Base-by-base conservation (phyloP, 2,329 filamentous ascomycete genomes). In the Thelonectria blattea region DNA sequence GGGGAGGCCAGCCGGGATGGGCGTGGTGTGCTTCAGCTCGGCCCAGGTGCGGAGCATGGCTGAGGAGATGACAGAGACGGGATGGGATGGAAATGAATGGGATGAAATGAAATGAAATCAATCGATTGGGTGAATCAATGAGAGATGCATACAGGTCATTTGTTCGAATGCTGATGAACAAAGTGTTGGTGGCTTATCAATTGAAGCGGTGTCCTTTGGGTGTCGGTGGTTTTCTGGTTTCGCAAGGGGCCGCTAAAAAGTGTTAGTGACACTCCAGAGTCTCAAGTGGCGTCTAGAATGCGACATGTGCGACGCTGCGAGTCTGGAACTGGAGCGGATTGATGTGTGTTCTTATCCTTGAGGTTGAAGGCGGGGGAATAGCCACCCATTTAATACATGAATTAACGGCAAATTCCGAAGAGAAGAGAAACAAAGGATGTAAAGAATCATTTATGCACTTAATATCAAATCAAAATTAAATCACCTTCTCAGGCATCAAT, bases 11-110 rank as follows among this genome's bases (percentile, higher is more conserved):
- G 70, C 61, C 0, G 83, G 82, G 56, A 85, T 72, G 53, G 74
- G 65, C 30, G 80, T 79, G 39, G 69, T 68, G 71, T 85, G 81
- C 52, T 71, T 66, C 17, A 85, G 56, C 32, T 72, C 75, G 30
- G 76, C 75, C 6, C 77, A 79, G 39, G 77, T 78, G 62, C 73
- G 80, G 68, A 86, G 75, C 75, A 84, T 71, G 39, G 70, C 72
- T 74, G 27, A 22, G 34, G 10, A 20, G 20, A 18, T 14, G 55
- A 52, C 55, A 58, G 30, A n/a, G 30, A n/a, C 14, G 18, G 27
- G 15, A 14, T 11, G 12, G 5, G 3, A n/a, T n/a, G n/a, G n/a
- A n/a, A n/a, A n/a, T 4, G 18, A 30, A 10, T 14, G n/a, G n/a
- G 18, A 15, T 24, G 22, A 24, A n/a, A n/a, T n/a, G n/a, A n/a